A percentile compares a stretch with the other conserved stretches of the same genome.
Conservation (phyloP, 225 moss, liverwort and hornwort species). For the Pseudisothecium myosuroides region DNA sequence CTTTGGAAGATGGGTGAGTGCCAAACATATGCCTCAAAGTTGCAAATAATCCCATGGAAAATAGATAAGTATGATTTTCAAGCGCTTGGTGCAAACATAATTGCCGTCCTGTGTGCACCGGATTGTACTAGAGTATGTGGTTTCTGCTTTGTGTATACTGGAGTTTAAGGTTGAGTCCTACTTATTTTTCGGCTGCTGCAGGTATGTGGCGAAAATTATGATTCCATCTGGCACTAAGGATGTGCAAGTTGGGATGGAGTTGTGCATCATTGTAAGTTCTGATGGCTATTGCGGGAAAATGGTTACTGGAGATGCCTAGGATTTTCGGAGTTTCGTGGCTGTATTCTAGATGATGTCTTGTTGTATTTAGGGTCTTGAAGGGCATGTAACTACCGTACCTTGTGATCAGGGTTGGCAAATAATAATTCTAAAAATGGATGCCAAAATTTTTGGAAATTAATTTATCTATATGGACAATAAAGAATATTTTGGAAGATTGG, state of each 20-base stretch:
- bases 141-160: not conserved
- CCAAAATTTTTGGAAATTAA: not conserved
- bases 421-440: not conserved
- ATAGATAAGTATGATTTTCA: not conserved
- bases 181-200: constrained; percentile 12
- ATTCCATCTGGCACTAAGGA: constrained; percentile 80
- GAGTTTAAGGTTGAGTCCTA: not conserved
- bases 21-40: not conserved
- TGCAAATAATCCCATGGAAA: not conserved
- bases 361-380: not conserved
- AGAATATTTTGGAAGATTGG: not conserved
- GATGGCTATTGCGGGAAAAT: not conserved
- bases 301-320: not conserved
- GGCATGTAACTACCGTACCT: not conserved
- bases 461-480: too few relatives aligned
- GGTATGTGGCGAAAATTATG: constrained; percentile 77
- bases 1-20: constrained; percentile 90
- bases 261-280: constrained; percentile 80
- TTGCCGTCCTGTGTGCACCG: not conserved
- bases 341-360: not conserved
- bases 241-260: constrained; percentile 64
- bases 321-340: not conserved
- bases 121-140: not conserved
- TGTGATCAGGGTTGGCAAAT: not conserved
- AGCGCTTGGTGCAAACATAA: not conserved